phyloP scores from a whole-genome alignment of 345 rosid genomes.

The Moricandia arvensis region DNA sequence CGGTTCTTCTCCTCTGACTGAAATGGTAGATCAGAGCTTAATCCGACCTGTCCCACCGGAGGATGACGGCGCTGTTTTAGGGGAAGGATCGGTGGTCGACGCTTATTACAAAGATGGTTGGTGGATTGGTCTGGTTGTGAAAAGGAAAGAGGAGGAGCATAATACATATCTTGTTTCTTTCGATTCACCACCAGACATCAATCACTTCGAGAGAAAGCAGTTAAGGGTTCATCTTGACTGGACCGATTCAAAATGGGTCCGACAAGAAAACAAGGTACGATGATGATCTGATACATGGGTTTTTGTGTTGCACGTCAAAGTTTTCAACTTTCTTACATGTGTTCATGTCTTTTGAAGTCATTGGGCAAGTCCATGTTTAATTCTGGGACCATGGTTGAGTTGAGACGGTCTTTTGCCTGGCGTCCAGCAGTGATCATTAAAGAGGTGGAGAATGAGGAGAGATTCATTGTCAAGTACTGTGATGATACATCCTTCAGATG shows the following conservation, averaged over 20 bases:
- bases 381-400: neutral
- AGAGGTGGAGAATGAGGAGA: neutral
- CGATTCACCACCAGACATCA: constrained; percentile 51
- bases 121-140: constrained; percentile 58
- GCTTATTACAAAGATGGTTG: constrained; percentile 46
- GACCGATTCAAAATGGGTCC: constrained; percentile 52
- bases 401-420: neutral
- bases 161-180: constrained; percentile 46
- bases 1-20: constrained; percentile 39
- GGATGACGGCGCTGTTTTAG: constrained; percentile 7
- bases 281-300: neutral
- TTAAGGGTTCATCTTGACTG: constrained; percentile 56
- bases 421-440: neutral
- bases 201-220: constrained; percentile 43
- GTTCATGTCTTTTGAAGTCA: neutral
- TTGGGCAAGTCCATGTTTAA: neutral
- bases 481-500: neutral
- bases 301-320: constrained; percentile 1
- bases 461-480: neutral
- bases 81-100: constrained; percentile 41
- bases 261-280: constrained; percentile 42
- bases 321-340: neutral
- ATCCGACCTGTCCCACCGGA: constrained; percentile 58
- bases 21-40: constrained; percentile 40
- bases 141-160: constrained; percentile 38